Conservation (phyloP, 2,329 filamentous ascomycete genomes). For the Penicillium freii region DNA sequence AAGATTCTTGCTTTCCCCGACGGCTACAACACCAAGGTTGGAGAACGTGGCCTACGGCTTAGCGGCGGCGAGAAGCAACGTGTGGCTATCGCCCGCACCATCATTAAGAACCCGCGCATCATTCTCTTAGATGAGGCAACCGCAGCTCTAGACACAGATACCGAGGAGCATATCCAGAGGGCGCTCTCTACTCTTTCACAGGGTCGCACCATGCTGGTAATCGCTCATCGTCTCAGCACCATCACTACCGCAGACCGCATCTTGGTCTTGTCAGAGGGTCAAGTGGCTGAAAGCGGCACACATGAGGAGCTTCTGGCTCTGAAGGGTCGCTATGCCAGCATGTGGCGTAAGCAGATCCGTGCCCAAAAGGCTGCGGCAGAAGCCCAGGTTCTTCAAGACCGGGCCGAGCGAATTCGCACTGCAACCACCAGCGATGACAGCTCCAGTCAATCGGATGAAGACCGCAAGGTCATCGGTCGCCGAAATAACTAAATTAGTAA, state of each 20-base stretch:
- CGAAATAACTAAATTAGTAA: slow-evolving; percentile 50
- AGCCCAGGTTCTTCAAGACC: slow-evolving; percentile 47
- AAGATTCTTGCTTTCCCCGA: slow-evolving; percentile 88
- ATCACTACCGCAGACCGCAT: slow-evolving; percentile 86
- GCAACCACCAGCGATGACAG: slow-evolving; percentile 47
- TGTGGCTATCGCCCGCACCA: slow-evolving; percentile 88
- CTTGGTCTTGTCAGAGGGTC: slow-evolving; percentile 72
- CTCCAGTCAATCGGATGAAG: slow-evolving; percentile 51
- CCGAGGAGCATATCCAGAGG: slow-evolving; percentile 87
- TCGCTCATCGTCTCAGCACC: slow-evolving; percentile 84
- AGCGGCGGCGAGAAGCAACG: slow-evolving; percentile 93
- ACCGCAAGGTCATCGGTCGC: slow-evolving; percentile 32
- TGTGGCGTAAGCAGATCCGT: slow-evolving; percentile 87
- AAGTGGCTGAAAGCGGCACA: slow-evolving; percentile 72
- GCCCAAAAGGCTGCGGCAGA: slow-evolving; percentile 68
- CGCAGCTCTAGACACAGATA: slow-evolving; percentile 85
- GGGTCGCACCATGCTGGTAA: slow-evolving; percentile 89
- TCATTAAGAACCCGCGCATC: slow-evolving; percentile 86
- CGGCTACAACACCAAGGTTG: slow-evolving; percentile 83
- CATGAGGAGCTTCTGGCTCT: slow-evolving; percentile 71
- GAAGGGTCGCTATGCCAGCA: slow-evolving; percentile 72
- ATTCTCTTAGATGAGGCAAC: slow-evolving; percentile 94
- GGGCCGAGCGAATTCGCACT: slow-evolving; percentile 44
- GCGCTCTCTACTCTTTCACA: slow-evolving; percentile 77
- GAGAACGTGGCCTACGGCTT: slow-evolving; percentile 80